phyloP scores from a whole-genome alignment of 2,329 filamentous ascomycete species.

The Sporothrix phasma region DNA sequence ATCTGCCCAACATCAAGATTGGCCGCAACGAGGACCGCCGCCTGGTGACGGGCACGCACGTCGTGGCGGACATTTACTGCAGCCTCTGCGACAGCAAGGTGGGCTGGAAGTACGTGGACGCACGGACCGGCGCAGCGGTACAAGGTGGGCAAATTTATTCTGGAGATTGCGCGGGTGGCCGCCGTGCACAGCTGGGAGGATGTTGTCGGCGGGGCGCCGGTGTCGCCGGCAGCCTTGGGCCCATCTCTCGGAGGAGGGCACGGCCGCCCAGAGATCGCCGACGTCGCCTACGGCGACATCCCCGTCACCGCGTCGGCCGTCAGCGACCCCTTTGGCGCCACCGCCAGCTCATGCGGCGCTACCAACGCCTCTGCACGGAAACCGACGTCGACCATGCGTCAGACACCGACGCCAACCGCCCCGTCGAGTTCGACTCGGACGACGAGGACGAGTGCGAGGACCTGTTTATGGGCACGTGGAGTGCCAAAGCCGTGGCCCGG shows the following conservation, averaged over 20 bases:
- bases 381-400: slow-evolving; percentile 16
- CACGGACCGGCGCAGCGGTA: slow-evolving; percentile 51
- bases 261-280: neutral
- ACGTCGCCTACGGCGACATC: neutral
- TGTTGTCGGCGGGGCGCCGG: slow-evolving; percentile 16
- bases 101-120: slow-evolving; percentile 61
- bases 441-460: slow-evolving; percentile 60
- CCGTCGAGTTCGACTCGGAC: slow-evolving; percentile 48
- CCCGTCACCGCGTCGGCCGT: neutral
- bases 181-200: slow-evolving; percentile 46
- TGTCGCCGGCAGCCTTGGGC: too few relatives aligned
- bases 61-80: slow-evolving; percentile 55
- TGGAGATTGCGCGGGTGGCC: slow-evolving; percentile 51
- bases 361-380: neutral
- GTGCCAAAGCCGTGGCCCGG: slow-evolving; percentile 40
- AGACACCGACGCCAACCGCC: neutral
- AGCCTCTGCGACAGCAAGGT: slow-evolving; percentile 44
- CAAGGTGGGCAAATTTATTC: slow-evolving; percentile 59
- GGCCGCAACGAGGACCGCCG: slow-evolving; percentile 46
- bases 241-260: slow-evolving; percentile 14
- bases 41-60: slow-evolving; percentile 52
- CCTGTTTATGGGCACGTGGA: slow-evolving; percentile 53
- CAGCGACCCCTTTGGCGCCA: neutral
- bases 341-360: neutral
- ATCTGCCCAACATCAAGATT: slow-evolving; percentile 45